A percentile compares a stretch with the other conserved stretches of the same genome.
Conservation (phyloP, 129 eudicot genomes). For the Artemisia annua region DNA sequence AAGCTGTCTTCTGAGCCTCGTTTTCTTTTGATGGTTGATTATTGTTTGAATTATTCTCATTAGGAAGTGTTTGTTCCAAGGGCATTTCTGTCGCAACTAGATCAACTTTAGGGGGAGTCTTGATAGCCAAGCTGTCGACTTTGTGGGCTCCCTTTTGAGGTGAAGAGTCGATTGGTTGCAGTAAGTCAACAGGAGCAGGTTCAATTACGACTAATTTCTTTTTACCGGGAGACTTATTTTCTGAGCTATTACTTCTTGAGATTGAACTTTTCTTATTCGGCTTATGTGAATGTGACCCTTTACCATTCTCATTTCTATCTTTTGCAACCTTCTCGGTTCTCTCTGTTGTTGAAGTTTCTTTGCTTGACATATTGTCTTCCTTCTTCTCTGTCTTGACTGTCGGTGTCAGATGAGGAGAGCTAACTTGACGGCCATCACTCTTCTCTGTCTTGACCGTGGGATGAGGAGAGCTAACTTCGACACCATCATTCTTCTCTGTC, state of each 20-base stretch:
- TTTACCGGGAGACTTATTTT: constrained; percentile 44
- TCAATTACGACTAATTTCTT: constrained; percentile 26
- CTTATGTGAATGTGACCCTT: constrained; percentile 23
- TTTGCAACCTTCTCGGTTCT: constrained; percentile 20
- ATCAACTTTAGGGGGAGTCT: constrained; percentile 32
- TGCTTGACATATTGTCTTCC: constrained; percentile 27
- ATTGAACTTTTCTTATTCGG: constrained; percentile 27
- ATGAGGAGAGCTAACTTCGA: constrained; percentile 1
- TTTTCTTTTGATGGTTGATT: constrained; percentile 27
- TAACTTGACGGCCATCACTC: constrained; percentile 27
- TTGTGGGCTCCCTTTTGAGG: constrained; percentile 28
- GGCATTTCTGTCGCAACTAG: constrained; percentile 15
- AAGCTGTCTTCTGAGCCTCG: constrained; percentile 24
- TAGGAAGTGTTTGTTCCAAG: constrained; percentile 15
- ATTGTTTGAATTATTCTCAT: constrained; percentile 20
- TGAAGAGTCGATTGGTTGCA: constrained; percentile 27
- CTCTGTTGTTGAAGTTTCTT: constrained; percentile 22
- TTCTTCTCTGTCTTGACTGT: constrained; percentile 33
- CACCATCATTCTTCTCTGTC: constrained; percentile 42
- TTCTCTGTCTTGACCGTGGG: constrained; percentile 27
- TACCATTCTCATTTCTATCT: constrained; percentile 26
- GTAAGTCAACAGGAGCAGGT: constrained; percentile 33
- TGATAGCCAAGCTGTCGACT: constrained; percentile 22
- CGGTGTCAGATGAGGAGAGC: neutral
- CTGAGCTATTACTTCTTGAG: constrained; percentile 48